A percentile compares a stretch with the other conserved stretches of the same genome.
Conservation (phyloP, 805 yeast genomes). For the Candida krabiensis region DNA sequence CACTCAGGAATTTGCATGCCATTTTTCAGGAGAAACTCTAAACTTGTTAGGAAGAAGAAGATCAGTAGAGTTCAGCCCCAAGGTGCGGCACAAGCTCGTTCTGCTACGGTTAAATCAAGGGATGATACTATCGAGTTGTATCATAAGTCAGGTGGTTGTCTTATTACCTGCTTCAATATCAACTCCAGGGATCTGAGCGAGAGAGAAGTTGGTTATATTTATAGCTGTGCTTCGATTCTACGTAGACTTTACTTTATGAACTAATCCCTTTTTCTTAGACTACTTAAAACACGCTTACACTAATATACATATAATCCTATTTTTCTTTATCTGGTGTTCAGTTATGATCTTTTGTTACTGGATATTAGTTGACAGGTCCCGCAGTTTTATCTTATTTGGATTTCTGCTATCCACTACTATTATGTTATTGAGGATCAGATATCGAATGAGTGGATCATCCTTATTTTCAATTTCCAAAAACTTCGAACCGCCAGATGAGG, state of each 20-base stretch:
- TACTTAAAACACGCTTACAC: conserved; percentile 2
- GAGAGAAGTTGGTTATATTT: conserved; percentile 44
- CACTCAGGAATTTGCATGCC: conserved; percentile 56
- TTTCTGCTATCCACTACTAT: conserved; percentile 28
- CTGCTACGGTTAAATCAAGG: conserved; percentile 3
- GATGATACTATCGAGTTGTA: conserved; percentile 40
- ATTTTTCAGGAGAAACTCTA: conserved; percentile 44
- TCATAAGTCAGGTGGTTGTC: conserved; percentile 52
- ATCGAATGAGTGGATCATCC: conserved; percentile 35
- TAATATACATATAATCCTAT: conserved; percentile 10
- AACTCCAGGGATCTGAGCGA: conserved; percentile 31
- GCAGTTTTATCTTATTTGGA: conserved; percentile 28
- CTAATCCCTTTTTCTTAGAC: conserved; percentile 7
- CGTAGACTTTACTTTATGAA: conserved; percentile 46
- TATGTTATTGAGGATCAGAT: conserved; percentile 28
- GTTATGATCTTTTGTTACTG: background rate
- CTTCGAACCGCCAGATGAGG: conserved; percentile 12
- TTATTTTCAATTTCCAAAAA: conserved; percentile 27
- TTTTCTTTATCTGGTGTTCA: conserved; percentile 4
- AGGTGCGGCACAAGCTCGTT: conserved; percentile 5
- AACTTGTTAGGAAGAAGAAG: conserved; percentile 40
- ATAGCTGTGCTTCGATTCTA: conserved; percentile 45
- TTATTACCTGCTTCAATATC: conserved; percentile 47
- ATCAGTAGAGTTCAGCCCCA: conserved; percentile 7
- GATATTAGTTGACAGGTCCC: conserved; percentile 22